These are phyloP conservation scores for Auriculariales sp. DNA, from an alignment of 768 basidiomycete genomes.

Conservation along the genomic window DNA sequence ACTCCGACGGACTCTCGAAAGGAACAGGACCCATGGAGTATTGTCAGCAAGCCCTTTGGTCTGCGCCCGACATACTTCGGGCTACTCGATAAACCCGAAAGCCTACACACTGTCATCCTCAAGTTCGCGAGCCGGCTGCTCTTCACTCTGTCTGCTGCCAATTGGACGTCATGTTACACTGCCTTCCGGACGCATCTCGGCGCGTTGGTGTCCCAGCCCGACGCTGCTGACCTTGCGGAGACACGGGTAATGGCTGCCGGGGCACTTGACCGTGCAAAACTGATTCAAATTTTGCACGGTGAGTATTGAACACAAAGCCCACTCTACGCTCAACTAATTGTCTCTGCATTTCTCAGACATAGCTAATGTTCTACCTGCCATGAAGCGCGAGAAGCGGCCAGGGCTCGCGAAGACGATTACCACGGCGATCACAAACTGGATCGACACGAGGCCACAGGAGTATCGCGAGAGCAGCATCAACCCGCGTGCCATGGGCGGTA, in stretches of 20 bases:
- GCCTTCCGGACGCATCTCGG: slow-evolving; percentile 59
- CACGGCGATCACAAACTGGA: slow-evolving; percentile 82
- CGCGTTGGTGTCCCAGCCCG: slow-evolving; percentile 34
- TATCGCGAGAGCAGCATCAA: slow-evolving; percentile 57
- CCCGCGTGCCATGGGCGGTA: slow-evolving; percentile 55
- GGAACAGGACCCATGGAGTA: neutral
- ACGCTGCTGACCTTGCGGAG: slow-evolving; percentile 55
- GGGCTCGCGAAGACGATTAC: slow-evolving; percentile 62
- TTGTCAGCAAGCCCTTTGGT: slow-evolving; percentile 14
- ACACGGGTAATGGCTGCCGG: slow-evolving; percentile 66
- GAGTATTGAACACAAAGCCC: neutral
- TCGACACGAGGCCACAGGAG: slow-evolving; percentile 62
- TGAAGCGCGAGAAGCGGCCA: slow-evolving; percentile 58
- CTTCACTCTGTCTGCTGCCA: slow-evolving; percentile 75
- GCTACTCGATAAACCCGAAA: slow-evolving; percentile 35
- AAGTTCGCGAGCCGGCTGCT: slow-evolving; percentile 68
- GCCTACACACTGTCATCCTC: slow-evolving; percentile 48
- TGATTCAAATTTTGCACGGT: slow-evolving; percentile 50
- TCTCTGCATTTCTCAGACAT: too few relatives aligned
- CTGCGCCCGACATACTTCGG: slow-evolving; percentile 50
- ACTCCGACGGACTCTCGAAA: too few relatives aligned
- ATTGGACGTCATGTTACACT: slow-evolving; percentile 70
- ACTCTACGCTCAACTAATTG: neutral
- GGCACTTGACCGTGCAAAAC: slow-evolving; percentile 51
- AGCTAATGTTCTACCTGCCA: slow-evolving; percentile 61